These are phyloP conservation scores for Colletotrichum caudatum DNA, from an alignment of 2,329 filamentous ascomycete genomes.

Conservation along the genomic window DNA sequence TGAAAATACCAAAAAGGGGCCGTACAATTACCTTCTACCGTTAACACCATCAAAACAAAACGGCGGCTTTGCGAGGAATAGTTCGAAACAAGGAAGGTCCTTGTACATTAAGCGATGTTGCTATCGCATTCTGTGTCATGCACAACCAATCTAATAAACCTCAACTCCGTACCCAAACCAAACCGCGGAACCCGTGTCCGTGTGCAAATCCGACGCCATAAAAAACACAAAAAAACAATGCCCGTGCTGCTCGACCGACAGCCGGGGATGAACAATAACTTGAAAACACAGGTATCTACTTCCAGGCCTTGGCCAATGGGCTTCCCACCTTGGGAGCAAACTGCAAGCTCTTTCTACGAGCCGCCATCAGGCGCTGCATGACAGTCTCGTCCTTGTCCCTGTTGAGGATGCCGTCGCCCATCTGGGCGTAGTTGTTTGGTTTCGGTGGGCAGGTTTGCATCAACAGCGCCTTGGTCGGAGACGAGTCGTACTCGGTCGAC, in stretches of 20 bases:
- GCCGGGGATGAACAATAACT: neutral
- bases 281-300: conserved; percentile 38
- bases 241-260: neutral
- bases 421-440: conserved; percentile 52
- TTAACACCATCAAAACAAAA: no score
- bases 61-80: neutral
- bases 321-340: conserved; percentile 82
- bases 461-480: conserved; percentile 55
- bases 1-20: no score
- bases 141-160: conserved; percentile 31
- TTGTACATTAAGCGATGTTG: conserved; percentile 18
- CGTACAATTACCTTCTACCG: no score
- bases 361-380: conserved; percentile 74
- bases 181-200: conserved; percentile 13
- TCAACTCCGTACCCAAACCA: conserved; percentile 27
- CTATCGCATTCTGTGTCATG: conserved; percentile 26
- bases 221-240: conserved; percentile 9
- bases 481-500: conserved; percentile 51
- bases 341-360: conserved; percentile 80
- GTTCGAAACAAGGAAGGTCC: conserved; percentile 18
- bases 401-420: conserved; percentile 60
- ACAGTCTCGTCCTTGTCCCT: conserved; percentile 68
- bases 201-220: conserved; percentile 25
- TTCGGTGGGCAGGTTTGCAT: conserved; percentile 69
- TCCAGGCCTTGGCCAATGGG: conserved; percentile 73